These are phyloP conservation scores for Achlya hypogyna DNA, from an alignment of 352 stramenopile genomes.

Conservation along the genomic window DNA sequence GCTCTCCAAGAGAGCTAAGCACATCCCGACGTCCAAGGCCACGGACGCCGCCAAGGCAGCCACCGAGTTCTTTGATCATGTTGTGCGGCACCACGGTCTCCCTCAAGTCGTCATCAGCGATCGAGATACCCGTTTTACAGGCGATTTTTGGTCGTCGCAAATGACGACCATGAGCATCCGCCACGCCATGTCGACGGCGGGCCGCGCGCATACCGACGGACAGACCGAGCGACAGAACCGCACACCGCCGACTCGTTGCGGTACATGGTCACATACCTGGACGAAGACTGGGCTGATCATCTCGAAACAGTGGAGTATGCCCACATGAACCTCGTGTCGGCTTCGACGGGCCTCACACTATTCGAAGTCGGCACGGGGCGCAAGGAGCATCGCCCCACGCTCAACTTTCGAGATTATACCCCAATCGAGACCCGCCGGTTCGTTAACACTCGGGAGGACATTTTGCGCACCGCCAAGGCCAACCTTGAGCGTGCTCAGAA, in stretches of 20 bases:
- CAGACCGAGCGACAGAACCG: slow-evolving; percentile 21
- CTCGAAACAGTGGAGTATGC: slow-evolving; percentile 25
- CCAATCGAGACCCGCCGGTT: neutral
- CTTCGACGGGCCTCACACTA: slow-evolving; percentile 16
- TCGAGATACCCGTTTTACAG: slow-evolving; percentile 22
- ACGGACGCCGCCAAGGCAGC: neutral
- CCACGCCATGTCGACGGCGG: slow-evolving; percentile 12
- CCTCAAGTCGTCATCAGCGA: slow-evolving; percentile 3
- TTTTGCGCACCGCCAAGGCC: neutral
- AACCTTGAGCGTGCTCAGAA: neutral
- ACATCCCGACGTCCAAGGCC: slow-evolving; percentile 5
- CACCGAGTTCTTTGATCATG: neutral
- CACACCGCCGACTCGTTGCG: slow-evolving; percentile 20
- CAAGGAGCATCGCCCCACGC: neutral
- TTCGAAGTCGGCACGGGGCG: slow-evolving; percentile 26
- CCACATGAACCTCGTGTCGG: slow-evolving; percentile 18
- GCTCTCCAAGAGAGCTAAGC: slow-evolving; percentile 22
- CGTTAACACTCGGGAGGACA: neutral
- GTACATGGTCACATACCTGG: slow-evolving; percentile 20
- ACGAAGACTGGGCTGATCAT: slow-evolving; percentile 20
- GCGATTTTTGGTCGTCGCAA: slow-evolving; percentile 22
- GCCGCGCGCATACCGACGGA: slow-evolving; percentile 21
- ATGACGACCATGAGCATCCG: slow-evolving; percentile 23
- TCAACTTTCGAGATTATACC: neutral
- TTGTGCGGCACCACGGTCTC: neutral